A percentile compares a stretch with the other conserved stretches of the same genome.
Evolutionary conservation across 78 protist genomes (phyloP).

Genomic region (Andalucia godoyi): DNA sequence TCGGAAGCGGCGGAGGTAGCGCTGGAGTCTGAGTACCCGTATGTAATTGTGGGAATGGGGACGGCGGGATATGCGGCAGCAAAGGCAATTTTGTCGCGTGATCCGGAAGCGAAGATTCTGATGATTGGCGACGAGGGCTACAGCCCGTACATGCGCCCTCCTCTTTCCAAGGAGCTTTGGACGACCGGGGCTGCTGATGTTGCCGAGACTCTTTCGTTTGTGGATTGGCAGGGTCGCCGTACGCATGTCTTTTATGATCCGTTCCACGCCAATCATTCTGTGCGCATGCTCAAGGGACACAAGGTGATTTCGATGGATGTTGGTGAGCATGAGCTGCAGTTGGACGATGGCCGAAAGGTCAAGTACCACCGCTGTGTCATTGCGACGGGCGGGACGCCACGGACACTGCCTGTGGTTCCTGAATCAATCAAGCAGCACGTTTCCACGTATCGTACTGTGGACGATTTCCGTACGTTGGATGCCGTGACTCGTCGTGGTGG

Average conservation of each 20-base stretch:
- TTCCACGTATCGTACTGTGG: constrained; percentile 40
- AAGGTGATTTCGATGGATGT: constrained; percentile 21
- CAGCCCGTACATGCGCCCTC: constrained; percentile 65
- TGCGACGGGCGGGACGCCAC: constrained; percentile 77
- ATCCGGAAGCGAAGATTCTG: constrained; percentile 29
- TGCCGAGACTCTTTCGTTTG: not conserved
- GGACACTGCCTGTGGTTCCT: constrained; percentile 4
- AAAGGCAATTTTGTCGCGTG: constrained; percentile 30
- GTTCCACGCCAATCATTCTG: not conserved
- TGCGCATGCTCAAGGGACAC: not conserved
- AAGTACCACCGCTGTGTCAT: constrained; percentile 43
- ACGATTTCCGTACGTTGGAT: constrained; percentile 42
- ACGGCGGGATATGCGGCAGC: constrained; percentile 65
- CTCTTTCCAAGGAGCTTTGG: constrained; percentile 73
- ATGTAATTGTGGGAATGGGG: constrained; percentile 72
- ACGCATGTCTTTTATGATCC: not conserved
- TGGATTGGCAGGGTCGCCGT: constrained; percentile 9
- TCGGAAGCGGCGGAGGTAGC: not conserved
- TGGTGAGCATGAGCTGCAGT: constrained; percentile 7
- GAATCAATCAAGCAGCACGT: not conserved
- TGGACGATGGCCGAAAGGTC: constrained; percentile 46
- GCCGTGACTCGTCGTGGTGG: not conserved
- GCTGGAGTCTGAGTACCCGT: no score
- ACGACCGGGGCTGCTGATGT: not conserved
- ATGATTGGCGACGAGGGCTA: constrained; percentile 43